phyloP scores from a whole-genome alignment of 192 early-diverging fungal species.

The Coemansia sp. region DNA sequence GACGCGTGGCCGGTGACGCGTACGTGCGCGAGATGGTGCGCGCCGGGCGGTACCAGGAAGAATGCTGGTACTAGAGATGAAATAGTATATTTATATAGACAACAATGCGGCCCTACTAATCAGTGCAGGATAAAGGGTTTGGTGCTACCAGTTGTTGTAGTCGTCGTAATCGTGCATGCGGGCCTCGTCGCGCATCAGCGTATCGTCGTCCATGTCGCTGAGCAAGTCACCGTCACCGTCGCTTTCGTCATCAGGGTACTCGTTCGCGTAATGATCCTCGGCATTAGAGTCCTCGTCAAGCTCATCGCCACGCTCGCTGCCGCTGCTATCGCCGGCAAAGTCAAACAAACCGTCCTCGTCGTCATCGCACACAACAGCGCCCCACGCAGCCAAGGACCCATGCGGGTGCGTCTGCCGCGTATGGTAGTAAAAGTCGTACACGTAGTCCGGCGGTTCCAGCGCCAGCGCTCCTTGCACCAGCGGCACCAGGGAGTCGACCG shows the following conservation, averaged over 20 bases:
- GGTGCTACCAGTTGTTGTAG: neutral
- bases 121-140: neutral
- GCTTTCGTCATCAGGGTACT: conserved; percentile 68
- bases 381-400: neutral
- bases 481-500: conserved; percentile 66
- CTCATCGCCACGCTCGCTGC: conserved; percentile 32
- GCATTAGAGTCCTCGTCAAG: conserved; percentile 65
- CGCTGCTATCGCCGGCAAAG: conserved; percentile 33
- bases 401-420: neutral
- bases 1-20: conserved; percentile 52
- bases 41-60: conserved; percentile 73
- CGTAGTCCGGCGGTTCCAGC: conserved; percentile 56
- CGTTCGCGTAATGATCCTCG: conserved; percentile 76
- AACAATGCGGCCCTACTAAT: too few relatives aligned
- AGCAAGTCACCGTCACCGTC: conserved; percentile 27
- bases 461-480: conserved; percentile 67
- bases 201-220: conserved; percentile 31
- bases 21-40: conserved; percentile 64
- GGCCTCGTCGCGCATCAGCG: neutral
- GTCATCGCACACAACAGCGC: neutral
- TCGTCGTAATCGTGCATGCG: neutral
- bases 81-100: neutral
- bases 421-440: conserved; percentile 73
- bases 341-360: conserved; percentile 3
- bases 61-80: conserved; percentile 69